phyloP scores from a whole-genome alignment of 768 basidiomycete genomes.

The Porpolomopsis calyptriformis region DNA sequence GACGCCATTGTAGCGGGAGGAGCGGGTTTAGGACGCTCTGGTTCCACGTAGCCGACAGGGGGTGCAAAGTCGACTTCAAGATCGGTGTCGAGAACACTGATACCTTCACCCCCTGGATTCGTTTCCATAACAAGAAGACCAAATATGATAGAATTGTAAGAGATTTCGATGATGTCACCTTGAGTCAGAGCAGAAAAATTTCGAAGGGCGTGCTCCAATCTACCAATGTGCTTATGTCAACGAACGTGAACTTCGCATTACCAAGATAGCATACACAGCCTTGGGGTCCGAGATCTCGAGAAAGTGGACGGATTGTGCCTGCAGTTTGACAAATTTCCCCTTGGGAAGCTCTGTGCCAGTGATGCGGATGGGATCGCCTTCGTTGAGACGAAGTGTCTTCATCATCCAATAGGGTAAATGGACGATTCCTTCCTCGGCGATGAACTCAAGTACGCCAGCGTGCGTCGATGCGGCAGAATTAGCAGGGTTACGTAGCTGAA shows the following conservation, averaged over 20 bases:
- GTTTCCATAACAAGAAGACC: constrained; percentile 94
- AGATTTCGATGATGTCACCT: constrained; percentile 96
- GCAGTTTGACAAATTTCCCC: constrained; percentile 93
- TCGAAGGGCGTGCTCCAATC: constrained; percentile 88
- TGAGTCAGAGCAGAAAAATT: constrained; percentile 89
- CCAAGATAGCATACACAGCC: constrained; percentile 56
- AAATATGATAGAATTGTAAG: constrained; percentile 93
- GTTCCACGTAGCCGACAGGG: constrained; percentile 90
- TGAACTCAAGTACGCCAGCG: constrained; percentile 97
- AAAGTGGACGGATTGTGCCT: constrained; percentile 92
- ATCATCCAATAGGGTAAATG: constrained; percentile 99
- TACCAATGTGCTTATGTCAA: constrained; percentile 21
- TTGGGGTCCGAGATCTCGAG: constrained; percentile 95
- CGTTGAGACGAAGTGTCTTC: constrained; percentile 85
- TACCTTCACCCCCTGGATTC: constrained; percentile 76
- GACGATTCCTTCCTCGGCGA: constrained; percentile 91
- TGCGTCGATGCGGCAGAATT: constrained; percentile 83
- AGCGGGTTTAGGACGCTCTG: constrained; percentile 72
- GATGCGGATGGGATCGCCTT: constrained; percentile 92
- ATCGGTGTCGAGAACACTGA: constrained; percentile 88
- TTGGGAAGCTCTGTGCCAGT: constrained; percentile 82
- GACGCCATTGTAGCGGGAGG: constrained; percentile 89
- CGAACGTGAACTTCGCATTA: not conserved
- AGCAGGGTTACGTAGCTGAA: constrained; percentile 85
- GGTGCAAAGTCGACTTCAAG: constrained; percentile 96